Conservation (phyloP, 345 rosid species). For the Dovyalis caffra region DNA sequence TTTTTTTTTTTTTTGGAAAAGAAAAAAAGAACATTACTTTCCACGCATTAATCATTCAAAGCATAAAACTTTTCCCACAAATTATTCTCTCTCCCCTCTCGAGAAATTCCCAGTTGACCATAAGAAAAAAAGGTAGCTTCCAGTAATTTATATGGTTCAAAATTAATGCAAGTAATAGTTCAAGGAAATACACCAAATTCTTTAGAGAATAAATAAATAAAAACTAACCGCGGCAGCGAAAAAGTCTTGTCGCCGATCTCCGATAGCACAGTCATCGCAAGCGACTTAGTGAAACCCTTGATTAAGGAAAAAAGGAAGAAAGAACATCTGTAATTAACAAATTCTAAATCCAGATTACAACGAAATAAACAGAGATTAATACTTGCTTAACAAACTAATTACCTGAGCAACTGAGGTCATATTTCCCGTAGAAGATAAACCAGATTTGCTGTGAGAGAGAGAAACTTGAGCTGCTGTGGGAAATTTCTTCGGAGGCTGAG, state of each 20-base stretch:
- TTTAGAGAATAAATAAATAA: not conserved
- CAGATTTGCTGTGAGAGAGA: not conserved
- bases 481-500: not conserved
- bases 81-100: not conserved
- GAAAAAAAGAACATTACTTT: not conserved
- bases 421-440: slow-evolving; percentile 8
- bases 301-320: slow-evolving; percentile 8
- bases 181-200: not conserved
- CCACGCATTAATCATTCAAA: not conserved
- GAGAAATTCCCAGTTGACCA: not conserved
- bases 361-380: not conserved
- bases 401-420: slow-evolving; percentile 76
- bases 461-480: not conserved
- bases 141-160: not conserved
- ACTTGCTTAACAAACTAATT: not conserved
- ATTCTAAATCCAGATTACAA: not conserved
- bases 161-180: not conserved
- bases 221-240: slow-evolving; percentile 94
- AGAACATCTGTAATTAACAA: not conserved
- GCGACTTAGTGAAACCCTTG: slow-evolving; percentile 93
- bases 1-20: not conserved
- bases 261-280: slow-evolving; percentile 92
- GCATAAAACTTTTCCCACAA: not conserved
- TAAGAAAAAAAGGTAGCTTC: not conserved
- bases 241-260: slow-evolving; percentile 99